phyloP scores from a whole-genome alignment of 2,329 filamentous ascomycete genomes.

The Phialemonium atrogriseum region DNA sequence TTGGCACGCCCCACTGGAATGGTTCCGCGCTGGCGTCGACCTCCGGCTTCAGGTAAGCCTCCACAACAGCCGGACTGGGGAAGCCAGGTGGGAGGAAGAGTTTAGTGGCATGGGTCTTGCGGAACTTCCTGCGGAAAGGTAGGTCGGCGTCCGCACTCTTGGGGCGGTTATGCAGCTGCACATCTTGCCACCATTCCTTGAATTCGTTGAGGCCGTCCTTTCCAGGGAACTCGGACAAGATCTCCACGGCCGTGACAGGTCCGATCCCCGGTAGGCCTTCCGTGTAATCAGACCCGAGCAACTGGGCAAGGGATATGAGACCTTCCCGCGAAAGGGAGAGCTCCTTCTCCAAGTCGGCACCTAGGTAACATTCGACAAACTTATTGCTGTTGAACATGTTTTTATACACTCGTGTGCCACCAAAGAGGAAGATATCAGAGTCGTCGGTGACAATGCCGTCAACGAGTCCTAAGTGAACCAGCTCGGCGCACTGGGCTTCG shows the following conservation, averaged over 20 bases:
- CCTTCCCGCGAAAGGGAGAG: slow-evolving; percentile 79
- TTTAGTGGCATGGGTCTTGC: slow-evolving; percentile 68
- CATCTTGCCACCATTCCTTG: slow-evolving; percentile 75
- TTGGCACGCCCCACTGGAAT: slow-evolving; percentile 95
- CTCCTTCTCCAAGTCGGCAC: slow-evolving; percentile 77
- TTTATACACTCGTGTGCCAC: slow-evolving; percentile 93
- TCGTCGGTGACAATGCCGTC: slow-evolving; percentile 98
- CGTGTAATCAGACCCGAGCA: slow-evolving; percentile 91
- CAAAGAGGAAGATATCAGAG: slow-evolving; percentile 93
- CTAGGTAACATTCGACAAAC: slow-evolving; percentile 91
- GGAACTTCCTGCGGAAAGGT: slow-evolving; percentile 78
- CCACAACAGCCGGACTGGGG: slow-evolving; percentile 67
- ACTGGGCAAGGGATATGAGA: slow-evolving; percentile 81
- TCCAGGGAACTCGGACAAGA: slow-evolving; percentile 78
- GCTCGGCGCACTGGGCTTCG: slow-evolving; percentile 91
- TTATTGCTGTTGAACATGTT: slow-evolving; percentile 99
- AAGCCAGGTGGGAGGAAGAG: slow-evolving; percentile 78
- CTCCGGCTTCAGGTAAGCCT: slow-evolving; percentile 79
- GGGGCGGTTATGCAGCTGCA: slow-evolving; percentile 60
- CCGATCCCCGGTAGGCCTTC: slow-evolving; percentile 86
- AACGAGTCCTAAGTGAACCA: slow-evolving; percentile 78
- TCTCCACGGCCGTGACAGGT: slow-evolving; percentile 89
- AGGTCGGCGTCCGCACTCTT: slow-evolving; percentile 53
- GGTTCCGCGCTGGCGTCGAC: slow-evolving; percentile 70
- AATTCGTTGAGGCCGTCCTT: slow-evolving; percentile 60